These are phyloP conservation scores for Pezizomycotina sp. DNA, from an alignment of 2,329 filamentous ascomycete genomes.

Conservation along the genomic window DNA sequence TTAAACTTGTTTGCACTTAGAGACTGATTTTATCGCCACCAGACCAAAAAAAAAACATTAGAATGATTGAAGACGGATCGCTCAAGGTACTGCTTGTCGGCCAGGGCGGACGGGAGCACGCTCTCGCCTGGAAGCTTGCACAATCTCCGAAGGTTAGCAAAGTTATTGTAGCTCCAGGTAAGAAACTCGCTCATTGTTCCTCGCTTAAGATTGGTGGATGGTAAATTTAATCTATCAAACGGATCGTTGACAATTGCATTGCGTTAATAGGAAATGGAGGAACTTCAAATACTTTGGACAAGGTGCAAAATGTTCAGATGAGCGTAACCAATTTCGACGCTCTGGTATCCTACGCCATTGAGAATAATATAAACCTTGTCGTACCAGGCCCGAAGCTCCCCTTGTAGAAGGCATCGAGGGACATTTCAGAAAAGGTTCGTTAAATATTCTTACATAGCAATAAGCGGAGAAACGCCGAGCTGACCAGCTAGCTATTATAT, in stretches of 20 bases:
- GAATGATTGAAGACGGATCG: conserved; percentile 21
- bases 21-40: no score
- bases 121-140: conserved; percentile 81
- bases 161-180: conserved; percentile 46
- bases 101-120: conserved; percentile 87
- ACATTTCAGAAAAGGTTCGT: conserved; percentile 48
- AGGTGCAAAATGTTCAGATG: conserved; percentile 57
- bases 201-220: neutral
- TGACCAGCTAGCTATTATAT: conserved; percentile 5
- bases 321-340: conserved; percentile 60
- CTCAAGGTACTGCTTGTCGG: conserved; percentile 72
- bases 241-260: conserved; percentile 22
- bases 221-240: neutral
- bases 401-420: conserved; percentile 83
- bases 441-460: conserved; percentile 3
- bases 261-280: conserved; percentile 62
- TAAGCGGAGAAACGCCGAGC: neutral
- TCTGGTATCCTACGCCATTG: conserved; percentile 58
- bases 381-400: conserved; percentile 85
- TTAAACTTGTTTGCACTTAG: no score
- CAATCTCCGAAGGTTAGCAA: conserved; percentile 63
- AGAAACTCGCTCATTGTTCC: neutral
- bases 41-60: no score
- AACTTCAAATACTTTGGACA: conserved; percentile 48
- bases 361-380: conserved; percentile 61